A percentile compares a stretch with the other conserved stretches of the same genome.
Conservation (phyloP, 345 rosid species). For the Hypericum perforatum region DNA sequence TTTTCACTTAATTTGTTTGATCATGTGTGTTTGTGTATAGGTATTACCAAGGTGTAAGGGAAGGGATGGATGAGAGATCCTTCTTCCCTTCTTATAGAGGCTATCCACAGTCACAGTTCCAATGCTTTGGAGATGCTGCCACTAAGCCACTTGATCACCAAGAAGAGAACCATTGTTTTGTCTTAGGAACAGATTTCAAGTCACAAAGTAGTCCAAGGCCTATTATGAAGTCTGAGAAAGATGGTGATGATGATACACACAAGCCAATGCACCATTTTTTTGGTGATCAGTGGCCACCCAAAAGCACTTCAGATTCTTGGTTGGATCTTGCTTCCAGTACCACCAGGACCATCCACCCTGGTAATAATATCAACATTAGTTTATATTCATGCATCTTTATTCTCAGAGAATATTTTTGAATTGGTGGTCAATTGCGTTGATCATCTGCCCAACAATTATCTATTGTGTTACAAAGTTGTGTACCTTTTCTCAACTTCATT, state of each 20-base stretch:
- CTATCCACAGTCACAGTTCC: not conserved
- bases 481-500: too few relatives aligned
- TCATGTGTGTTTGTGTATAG: not conserved
- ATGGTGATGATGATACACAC: not conserved
- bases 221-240: not conserved
- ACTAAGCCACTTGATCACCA: not conserved
- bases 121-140: not conserved
- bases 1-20: too few relatives aligned
- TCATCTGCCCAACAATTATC: too few relatives aligned
- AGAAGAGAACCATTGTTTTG: not conserved
- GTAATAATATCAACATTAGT: too few relatives aligned
- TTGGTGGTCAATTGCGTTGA: too few relatives aligned
- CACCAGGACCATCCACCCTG: not conserved
- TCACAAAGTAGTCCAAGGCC: not conserved
- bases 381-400: too few relatives aligned
- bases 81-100: not conserved
- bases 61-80: not conserved
- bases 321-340: constrained; percentile 2
- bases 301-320: not conserved
- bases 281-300: not conserved
- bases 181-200: constrained; percentile 2
- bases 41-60: not conserved
- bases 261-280: constrained; percentile 5
- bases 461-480: too few relatives aligned
- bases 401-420: too few relatives aligned